Percentiles rank a stretch among this genome's conserved stretches.
Evolutionary conservation across 2,329 filamentous ascomycete species (phyloP).

Genomic region (Penicillium sp.): DNA sequence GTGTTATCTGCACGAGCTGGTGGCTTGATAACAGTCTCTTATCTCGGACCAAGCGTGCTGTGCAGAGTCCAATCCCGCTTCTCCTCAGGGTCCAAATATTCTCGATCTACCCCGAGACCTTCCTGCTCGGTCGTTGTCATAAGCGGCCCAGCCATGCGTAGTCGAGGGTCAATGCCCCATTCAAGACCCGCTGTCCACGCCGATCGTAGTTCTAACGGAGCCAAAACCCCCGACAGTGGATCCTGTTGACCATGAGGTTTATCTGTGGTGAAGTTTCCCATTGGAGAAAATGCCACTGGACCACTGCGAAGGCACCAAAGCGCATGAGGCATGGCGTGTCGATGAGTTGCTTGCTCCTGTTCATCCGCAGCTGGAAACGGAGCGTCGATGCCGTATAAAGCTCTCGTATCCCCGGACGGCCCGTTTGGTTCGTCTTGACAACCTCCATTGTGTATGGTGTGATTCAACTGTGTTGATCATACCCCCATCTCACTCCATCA

Average conservation of each 20-base stretch:
- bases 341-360: too few species aligned
- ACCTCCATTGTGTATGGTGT: slow-evolving; percentile 2
- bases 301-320: too few species aligned
- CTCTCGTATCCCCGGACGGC: neutral
- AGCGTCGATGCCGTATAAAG: slow-evolving; percentile 4
- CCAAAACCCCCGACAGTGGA: slow-evolving; percentile 3
- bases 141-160: slow-evolving; percentile 3
- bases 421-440: neutral
- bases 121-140: slow-evolving; percentile 4
- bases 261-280: too few species aligned
- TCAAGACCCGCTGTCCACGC: slow-evolving; percentile 10
- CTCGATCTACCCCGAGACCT: slow-evolving; percentile 10
- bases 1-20: too few species aligned
- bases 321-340: too few species aligned
- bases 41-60: too few species aligned
- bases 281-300: too few species aligned
- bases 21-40: too few species aligned
- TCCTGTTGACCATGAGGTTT: too few species aligned
- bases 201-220: slow-evolving; percentile 17
- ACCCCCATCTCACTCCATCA: slow-evolving; percentile 11
- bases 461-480: slow-evolving; percentile 2
- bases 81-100: slow-evolving; percentile 17
- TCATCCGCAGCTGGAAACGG: too few species aligned
- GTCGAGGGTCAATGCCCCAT: slow-evolving; percentile 7
- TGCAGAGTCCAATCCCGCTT: too few species aligned